phyloP scores from a whole-genome alignment of 352 stramenopile genomes.

The Halophytophthora batemanensis region DNA sequence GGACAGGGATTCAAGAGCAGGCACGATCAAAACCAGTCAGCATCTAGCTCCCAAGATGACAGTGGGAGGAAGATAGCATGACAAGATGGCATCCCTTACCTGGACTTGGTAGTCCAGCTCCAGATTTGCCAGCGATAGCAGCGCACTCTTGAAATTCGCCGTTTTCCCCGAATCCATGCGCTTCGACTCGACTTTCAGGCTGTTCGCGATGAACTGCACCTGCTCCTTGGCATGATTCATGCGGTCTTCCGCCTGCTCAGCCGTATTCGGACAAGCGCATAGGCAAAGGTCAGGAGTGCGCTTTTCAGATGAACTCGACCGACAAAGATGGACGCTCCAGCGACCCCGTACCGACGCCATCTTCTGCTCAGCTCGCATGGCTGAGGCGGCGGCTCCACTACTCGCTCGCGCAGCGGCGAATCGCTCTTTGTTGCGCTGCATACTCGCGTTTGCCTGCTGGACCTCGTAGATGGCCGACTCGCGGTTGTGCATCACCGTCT shows the following conservation, averaged over 20 bases:
- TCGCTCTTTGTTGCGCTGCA: constrained; percentile 88
- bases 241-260: constrained; percentile 63
- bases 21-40: constrained; percentile 11
- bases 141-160: constrained; percentile 71
- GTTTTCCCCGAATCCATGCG: constrained; percentile 81
- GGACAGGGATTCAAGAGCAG: not conserved
- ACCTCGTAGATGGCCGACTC: constrained; percentile 85
- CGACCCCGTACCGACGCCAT: constrained; percentile 64
- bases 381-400: constrained; percentile 78
- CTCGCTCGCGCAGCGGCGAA: constrained; percentile 83
- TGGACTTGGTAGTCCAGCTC: constrained; percentile 81
- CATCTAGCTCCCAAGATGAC: not conserved
- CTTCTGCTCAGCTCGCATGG: constrained; percentile 86
- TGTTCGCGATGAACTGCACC: constrained; percentile 86
- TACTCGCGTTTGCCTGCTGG: constrained; percentile 85
- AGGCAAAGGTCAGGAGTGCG: not conserved
- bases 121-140: constrained; percentile 74
- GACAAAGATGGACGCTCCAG: not conserved
- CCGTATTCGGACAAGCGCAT: not conserved
- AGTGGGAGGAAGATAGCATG: not conserved
- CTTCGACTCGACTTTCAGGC: constrained; percentile 81
- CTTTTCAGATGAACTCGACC: no score
- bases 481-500: constrained; percentile 86
- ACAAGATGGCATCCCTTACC: constrained; percentile 23
- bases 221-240: constrained; percentile 87